Percentiles rank a stretch among this genome's conserved stretches.
Conservation (phyloP, 2,329 filamentous ascomycete genomes). For the Fusarium penzigii region DNA sequence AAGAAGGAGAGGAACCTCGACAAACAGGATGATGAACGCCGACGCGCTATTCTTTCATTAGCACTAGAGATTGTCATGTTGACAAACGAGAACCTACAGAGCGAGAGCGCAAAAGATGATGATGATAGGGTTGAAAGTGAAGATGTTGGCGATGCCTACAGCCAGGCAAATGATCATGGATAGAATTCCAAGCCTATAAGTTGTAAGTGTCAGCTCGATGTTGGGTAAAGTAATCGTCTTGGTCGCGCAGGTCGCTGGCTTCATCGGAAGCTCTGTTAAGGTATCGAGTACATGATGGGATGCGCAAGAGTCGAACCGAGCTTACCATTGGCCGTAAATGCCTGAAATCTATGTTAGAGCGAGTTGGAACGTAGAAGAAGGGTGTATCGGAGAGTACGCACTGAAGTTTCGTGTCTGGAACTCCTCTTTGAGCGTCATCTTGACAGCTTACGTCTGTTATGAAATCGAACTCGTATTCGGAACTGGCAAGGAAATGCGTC, state of each 20-base stretch:
- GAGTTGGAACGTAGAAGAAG: neutral
- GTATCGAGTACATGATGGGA: conserved; percentile 3
- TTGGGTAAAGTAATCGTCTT: conserved; percentile 2
- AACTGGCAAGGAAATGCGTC: conserved; percentile 12
- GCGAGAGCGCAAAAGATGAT: conserved; percentile 56
- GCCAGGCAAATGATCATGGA: conserved; percentile 72
- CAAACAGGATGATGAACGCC: conserved; percentile 75
- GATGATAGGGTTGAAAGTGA: conserved; percentile 51
- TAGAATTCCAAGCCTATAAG: conserved; percentile 64
- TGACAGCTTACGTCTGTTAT: conserved; percentile 39
- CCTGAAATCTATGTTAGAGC: conserved; percentile 49
- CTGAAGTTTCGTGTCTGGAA: conserved; percentile 75
- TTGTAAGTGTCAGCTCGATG: conserved; percentile 11
- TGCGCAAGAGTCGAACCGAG: conserved; percentile 10
- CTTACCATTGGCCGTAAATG: conserved; percentile 78
- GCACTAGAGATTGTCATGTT: neutral
- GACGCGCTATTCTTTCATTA: conserved; percentile 54
- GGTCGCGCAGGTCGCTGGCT: neutral
- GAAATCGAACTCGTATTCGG: conserved; percentile 20
- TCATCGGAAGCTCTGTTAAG: conserved; percentile 10
- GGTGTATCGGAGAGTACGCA: conserved; percentile 43
- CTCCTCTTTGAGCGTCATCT: conserved; percentile 71
- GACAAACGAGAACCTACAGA: conserved; percentile 45
- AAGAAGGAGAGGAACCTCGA: conserved; percentile 90
- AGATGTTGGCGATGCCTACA: conserved; percentile 68